A percentile compares a stretch with the other conserved stretches of the same genome.
phyloP scores from a whole-genome alignment of 73 alveolate genomes.

The Tetrahymena thermophila region DNA sequence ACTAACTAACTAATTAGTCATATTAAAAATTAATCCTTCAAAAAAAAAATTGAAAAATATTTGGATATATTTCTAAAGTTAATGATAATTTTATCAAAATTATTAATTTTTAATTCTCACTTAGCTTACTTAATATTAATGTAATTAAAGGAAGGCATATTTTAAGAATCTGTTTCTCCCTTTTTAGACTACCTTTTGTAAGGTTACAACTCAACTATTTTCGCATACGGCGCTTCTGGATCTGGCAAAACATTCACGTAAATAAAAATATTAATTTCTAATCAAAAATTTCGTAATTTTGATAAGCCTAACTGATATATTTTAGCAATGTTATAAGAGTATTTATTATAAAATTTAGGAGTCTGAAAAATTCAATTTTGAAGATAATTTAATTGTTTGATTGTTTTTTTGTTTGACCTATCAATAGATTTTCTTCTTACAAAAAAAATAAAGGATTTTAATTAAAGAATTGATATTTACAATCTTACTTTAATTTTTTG shows the following conservation, averaged over 20 bases:
- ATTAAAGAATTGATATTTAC: neutral
- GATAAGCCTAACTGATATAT: too few relatives aligned
- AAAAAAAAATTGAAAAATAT: too few relatives aligned
- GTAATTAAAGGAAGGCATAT: neutral
- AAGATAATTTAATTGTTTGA: too few relatives aligned
- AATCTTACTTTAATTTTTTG: neutral
- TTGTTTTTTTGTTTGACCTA: too few relatives aligned
- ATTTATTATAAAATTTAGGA: too few relatives aligned
- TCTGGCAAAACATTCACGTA: neutral
- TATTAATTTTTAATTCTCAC: neutral
- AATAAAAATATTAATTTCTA: neutral
- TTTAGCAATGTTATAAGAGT: neutral
- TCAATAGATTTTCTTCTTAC: neutral
- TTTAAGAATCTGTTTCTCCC: neutral
- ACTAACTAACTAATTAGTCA: too few relatives aligned
- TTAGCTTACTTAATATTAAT: neutral
- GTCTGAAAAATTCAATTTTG: too few relatives aligned
- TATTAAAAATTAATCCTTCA: neutral
- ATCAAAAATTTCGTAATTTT: neutral
- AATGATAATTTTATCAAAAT: too few relatives aligned
- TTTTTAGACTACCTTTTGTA: neutral
- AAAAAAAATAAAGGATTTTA: neutral
- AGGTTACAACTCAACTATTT: neutral
- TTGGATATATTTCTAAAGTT: neutral
- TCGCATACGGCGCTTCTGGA: neutral